A percentile compares a stretch with the other conserved stretches of the same genome.
These are phyloP conservation scores for Apiospora aurea DNA, from an alignment of 2,329 filamentous ascomycete genomes.

Conservation along the genomic window DNA sequence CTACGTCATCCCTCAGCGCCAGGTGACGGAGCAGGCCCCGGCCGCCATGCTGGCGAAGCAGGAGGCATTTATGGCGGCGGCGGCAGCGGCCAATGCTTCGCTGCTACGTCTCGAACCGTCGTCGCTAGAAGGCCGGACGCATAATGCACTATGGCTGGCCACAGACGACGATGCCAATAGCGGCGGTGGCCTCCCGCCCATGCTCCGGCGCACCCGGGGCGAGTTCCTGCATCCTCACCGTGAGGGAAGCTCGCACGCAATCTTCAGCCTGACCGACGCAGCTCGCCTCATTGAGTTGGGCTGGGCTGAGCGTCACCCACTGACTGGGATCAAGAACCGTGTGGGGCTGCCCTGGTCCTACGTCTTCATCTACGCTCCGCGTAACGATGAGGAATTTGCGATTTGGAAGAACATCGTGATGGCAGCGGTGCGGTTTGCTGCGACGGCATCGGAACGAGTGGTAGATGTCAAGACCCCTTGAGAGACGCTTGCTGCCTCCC, in stretches of 20 bases:
- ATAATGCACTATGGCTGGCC: constrained; percentile 40
- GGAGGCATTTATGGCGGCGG: constrained; percentile 36
- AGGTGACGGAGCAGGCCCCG: constrained; percentile 39
- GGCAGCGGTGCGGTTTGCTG: constrained; percentile 35
- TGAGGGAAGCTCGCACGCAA: constrained; percentile 49
- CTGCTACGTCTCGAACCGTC: constrained; percentile 40
- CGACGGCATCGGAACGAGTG: constrained; percentile 28
- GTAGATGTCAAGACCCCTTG: background rate
- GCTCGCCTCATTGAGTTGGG: constrained; percentile 43
- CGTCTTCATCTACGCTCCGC: constrained; percentile 50
- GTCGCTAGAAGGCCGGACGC: constrained; percentile 42
- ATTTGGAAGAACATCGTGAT: constrained; percentile 38
- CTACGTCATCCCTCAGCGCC: constrained; percentile 49
- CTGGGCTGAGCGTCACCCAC: constrained; percentile 49
- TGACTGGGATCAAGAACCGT: constrained; percentile 39
- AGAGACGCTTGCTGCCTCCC: too few relatives aligned
- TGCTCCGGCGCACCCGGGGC: constrained; percentile 32
- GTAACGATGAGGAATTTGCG: constrained; percentile 45
- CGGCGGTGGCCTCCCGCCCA: constrained; percentile 18
- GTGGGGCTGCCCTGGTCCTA: constrained; percentile 44
- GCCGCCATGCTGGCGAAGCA: constrained; percentile 31
- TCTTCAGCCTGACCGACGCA: constrained; percentile 47
- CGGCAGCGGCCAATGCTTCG: constrained; percentile 37
- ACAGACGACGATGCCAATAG: background rate
- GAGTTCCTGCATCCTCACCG: constrained; percentile 49